Conservation (phyloP, 345 rosid species). For the Hibiscus trionum region DNA sequence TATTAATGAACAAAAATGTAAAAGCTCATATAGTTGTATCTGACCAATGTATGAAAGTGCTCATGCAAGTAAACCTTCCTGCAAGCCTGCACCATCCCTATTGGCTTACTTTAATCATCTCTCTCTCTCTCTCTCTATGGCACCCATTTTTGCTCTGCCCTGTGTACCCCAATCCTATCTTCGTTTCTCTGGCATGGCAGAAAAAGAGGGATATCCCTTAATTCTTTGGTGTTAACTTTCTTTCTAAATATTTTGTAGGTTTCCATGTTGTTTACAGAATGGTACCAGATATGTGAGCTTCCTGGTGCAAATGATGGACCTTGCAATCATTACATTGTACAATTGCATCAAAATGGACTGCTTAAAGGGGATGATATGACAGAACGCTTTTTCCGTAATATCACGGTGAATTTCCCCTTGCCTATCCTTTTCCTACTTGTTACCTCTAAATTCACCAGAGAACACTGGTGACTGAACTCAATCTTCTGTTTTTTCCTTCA, state of each 20-base stretch:
- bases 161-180: neutral
- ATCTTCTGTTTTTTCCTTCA: constrained; percentile 7
- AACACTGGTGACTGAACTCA: neutral
- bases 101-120: neutral
- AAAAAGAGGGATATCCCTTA: neutral
- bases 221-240: neutral
- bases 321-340: constrained; percentile 49
- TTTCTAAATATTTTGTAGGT: constrained; percentile 37
- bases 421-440: neutral
- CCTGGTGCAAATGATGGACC: constrained; percentile 68
- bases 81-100: neutral
- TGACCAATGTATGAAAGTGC: neutral
- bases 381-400: constrained; percentile 69
- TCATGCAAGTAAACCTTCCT: neutral
- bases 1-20: neutral
- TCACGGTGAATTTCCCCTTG: constrained; percentile 38
- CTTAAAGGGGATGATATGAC: constrained; percentile 84
- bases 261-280: constrained; percentile 55
- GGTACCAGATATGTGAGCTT: constrained; percentile 76
- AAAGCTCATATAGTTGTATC: neutral
- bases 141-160: neutral
- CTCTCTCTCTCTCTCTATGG: neutral
- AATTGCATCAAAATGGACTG: constrained; percentile 73
- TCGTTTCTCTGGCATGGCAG: neutral
- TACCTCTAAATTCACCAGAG: neutral